Evolutionary conservation across 768 basidiomycete genomes (phyloP), one percentile per base, ranked within the genome.

Genomic region (Termitomyces eurrhizus): DNA sequence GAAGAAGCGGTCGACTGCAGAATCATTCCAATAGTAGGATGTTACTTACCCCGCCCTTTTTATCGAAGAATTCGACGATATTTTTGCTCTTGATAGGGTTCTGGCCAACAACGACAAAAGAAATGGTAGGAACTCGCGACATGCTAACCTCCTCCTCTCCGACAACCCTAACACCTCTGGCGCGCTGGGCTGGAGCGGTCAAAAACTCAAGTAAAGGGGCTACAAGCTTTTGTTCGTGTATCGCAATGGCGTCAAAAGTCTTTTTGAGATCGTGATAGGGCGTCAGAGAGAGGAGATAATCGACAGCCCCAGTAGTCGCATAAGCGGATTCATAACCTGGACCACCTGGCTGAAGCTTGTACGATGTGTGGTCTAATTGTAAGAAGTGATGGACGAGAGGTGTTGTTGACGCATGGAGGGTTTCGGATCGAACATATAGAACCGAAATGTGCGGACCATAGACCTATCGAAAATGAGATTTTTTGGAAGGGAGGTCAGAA

Each of bases 371-470:
- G 45, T 77, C 70, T 41, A 79, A 77, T 4, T 72, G 60, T 52
- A 90, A 78, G 77, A 92, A 92, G 74, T 91, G 87, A 70, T 92
- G 89, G 18, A 79, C 81, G 56, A 92, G 74, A 1, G 86, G 78
- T 13, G 77, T 65, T 35, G 91, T 74, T 0, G 87, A 88, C 8
- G 72, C 59, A 44, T 76, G 58, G n/a, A 90, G 78, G 1, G 78
- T 73, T 7, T 76, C 35, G 1, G 73, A 58, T 36, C 86, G 85
- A 32, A 84, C 78, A 69, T 90, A 92, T 33, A 91, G 73, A 1
- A 77, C 85, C 0, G 89, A 86, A 18, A 82, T 79, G 65, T 92
- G 91, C 0, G 87, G 84, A 1, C 88, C 90, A 60, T 91, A 92
- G 1, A 92, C 78, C 90, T 92, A 61, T 7, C 6, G 24, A 26